These are phyloP conservation scores for Pythium sukuiense DNA, from an alignment of 352 stramenopile species.

Conservation along the genomic window DNA sequence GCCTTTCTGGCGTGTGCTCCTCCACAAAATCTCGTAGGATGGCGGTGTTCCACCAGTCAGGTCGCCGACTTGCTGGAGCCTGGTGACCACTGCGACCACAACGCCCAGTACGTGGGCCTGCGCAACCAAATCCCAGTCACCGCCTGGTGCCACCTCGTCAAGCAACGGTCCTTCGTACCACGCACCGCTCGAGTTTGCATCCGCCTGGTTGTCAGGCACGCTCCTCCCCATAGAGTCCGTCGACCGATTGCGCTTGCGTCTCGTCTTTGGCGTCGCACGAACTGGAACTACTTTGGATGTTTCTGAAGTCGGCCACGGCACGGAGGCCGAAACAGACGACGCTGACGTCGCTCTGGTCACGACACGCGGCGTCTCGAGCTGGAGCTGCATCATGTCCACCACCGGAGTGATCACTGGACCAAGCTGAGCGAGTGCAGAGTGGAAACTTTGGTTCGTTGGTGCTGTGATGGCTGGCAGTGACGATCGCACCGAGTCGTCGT, in stretches of 20 bases:
- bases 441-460: slow-evolving; percentile 7
- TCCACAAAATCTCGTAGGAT: slow-evolving; percentile 10
- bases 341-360: slow-evolving; percentile 26
- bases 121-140: slow-evolving; percentile 27
- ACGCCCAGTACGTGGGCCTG: slow-evolving; percentile 21
- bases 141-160: slow-evolving; percentile 45
- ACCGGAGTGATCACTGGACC: slow-evolving; percentile 60
- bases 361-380: slow-evolving; percentile 44
- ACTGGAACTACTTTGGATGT: not conserved
- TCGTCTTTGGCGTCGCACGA: slow-evolving; percentile 8
- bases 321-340: slow-evolving; percentile 26
- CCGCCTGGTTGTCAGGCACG: slow-evolving; percentile 39
- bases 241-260: slow-evolving; percentile 74
- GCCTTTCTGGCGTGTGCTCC: not conserved
- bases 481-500: slow-evolving; percentile 4
- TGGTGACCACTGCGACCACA: slow-evolving; percentile 4
- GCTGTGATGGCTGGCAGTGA: slow-evolving; percentile 14
- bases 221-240: slow-evolving; percentile 35
- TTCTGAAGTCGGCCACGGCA: slow-evolving; percentile 11
- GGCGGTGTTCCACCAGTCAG: not conserved
- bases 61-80: not conserved
- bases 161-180: slow-evolving; percentile 42
- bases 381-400: slow-evolving; percentile 73
- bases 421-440: slow-evolving; percentile 31
- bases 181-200: slow-evolving; percentile 20